Conservation (phyloP, 1,284 basidiomycete genomes). For the Tilletia caries region DNA sequence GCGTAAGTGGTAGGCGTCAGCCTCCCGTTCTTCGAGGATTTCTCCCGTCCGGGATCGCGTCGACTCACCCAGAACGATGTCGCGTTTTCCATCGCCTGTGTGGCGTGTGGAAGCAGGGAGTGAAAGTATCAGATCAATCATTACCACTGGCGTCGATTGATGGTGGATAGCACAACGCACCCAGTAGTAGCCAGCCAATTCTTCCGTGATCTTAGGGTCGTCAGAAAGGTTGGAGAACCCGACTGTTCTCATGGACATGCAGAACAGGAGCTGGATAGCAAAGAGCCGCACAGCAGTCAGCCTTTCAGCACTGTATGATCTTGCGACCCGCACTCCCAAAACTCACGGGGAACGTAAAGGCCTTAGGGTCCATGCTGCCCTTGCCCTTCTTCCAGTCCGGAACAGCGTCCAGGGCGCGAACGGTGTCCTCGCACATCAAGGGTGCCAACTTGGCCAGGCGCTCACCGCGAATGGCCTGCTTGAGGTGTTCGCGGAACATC, state of each 20-base stretch:
- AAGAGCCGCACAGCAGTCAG: not conserved
- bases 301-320: not conserved
- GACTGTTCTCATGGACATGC: slow-evolving; percentile 27
- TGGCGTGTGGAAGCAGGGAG: not conserved
- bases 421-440: slow-evolving; percentile 21
- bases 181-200: slow-evolving; percentile 29
- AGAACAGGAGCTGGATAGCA: slow-evolving; percentile 25
- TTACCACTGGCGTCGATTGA: not conserved
- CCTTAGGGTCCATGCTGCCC: slow-evolving; percentile 27
- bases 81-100: slow-evolving; percentile 27
- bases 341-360: slow-evolving; percentile 27
- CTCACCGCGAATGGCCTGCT: slow-evolving; percentile 16
- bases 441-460: slow-evolving; percentile 23
- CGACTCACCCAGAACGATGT: slow-evolving; percentile 20
- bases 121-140: not conserved
- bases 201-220: slow-evolving; percentile 22
- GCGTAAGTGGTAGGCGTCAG: not conserved
- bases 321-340: not conserved
- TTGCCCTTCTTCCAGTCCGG: slow-evolving; percentile 16
- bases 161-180: not conserved
- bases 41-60: not conserved
- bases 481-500: slow-evolving; percentile 28
- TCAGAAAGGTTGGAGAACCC: slow-evolving; percentile 28
- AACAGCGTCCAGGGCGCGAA: slow-evolving; percentile 18
- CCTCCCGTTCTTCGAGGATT: not conserved